Conservation (phyloP, 495 filamentous ascomycete genomes). For the Sphaerosporella brunnea region DNA sequence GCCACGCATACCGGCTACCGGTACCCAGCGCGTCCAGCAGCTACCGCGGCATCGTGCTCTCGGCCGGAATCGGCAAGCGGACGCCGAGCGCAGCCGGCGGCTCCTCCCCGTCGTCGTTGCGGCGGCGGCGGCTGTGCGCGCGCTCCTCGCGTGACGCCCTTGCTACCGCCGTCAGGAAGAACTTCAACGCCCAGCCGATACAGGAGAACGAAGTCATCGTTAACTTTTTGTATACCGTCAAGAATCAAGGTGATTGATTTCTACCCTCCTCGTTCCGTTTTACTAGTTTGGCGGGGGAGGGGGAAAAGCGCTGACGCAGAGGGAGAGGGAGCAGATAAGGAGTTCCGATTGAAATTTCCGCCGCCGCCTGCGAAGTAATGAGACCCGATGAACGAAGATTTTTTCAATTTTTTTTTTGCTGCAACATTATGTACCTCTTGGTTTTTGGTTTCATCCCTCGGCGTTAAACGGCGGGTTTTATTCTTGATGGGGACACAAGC, state of each 20-base stretch:
- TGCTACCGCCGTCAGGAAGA: conserved; percentile 65
- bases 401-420: no score
- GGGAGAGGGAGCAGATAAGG: conserved; percentile 15
- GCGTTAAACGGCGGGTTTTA: no score
- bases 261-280: not conserved
- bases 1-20: conserved; percentile 20
- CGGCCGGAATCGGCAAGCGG: conserved; percentile 19
- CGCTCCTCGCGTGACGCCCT: conserved; percentile 44
- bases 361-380: conserved; percentile 21
- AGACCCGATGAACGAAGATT: no score
- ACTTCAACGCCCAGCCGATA: conserved; percentile 73
- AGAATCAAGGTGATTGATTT: conserved; percentile 35
- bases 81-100: conserved; percentile 22
- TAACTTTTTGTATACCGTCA: conserved; percentile 68
- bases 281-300: not conserved
- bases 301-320: not conserved
- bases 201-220: conserved; percentile 79
- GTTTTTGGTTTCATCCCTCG: no score
- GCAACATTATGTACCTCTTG: no score
- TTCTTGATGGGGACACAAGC: no score
- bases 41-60: conserved; percentile 21
- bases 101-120: not conserved
- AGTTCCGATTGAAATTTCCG: conserved; percentile 23
- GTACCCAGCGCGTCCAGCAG: conserved; percentile 15
- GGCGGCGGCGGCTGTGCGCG: conserved; percentile 29